Evolutionary conservation across 192 early-diverging fungal species (phyloP), one percentile per base, ranked within the genome.

Genomic region (Coemansia sp.): DNA sequence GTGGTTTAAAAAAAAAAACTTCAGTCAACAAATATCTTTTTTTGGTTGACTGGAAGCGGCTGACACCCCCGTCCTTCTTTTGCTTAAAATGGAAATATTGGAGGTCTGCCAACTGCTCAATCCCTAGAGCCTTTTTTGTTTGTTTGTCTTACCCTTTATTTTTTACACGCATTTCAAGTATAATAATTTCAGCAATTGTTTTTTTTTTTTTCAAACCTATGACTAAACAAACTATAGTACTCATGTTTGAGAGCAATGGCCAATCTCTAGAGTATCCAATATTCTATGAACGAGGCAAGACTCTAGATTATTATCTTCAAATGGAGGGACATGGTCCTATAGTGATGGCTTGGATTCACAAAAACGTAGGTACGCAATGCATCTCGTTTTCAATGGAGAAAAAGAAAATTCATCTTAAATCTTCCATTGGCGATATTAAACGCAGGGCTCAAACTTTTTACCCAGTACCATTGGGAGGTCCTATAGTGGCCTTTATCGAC

Each of bases 271-370:
- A 20, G 43, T 45, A 45, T 15, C n/a, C 43, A 16, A 18, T 45
- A 3, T 3, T 45, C 3, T 45, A 45, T 15, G 15, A 45, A 18
- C 43, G 43, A 45, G 43, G 43, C n/a, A 45, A 45, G n/a, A 16
- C 43, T 4, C 30, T 56, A 8, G 53, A 56, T 6, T 2, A 32
- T 9, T 34, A 16, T 12, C 27, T 56, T 22, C 53, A 56, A 56
- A 56, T 34, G 20, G 53, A 16, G 3, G 43, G 2, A 13, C 6
- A 56, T 16, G 53, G 53, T 7, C 53, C 24, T 34, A 35, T 18
- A 34, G 53, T 34, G 8, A 56, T 56, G 53, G 53, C 53, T 29
- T 56, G 53, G 53, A 56, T 56, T 34, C 7, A 56, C 27, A 27
- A 29, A 56, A 2, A 32, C 7, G 53, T 34, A 13, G 53, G 53